phyloP scores from a whole-genome alignment of 805 yeast genomes.

The Jamesozyma jinghongensis region DNA sequence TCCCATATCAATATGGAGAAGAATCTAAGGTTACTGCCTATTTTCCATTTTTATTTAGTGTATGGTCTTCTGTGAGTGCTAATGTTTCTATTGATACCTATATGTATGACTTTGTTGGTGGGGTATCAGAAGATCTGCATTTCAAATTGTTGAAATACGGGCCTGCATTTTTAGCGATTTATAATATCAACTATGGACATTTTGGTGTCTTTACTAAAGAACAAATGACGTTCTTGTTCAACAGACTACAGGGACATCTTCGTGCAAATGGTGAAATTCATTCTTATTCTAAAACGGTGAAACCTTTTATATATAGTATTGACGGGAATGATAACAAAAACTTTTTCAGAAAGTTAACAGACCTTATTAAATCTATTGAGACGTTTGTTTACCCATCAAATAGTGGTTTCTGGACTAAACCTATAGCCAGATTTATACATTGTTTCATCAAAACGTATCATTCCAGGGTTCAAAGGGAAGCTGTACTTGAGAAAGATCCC shows the following conservation, averaged over 20 bases:
- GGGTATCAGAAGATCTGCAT: constrained; percentile 44
- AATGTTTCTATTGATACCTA: constrained; percentile 50
- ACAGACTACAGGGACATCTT: constrained; percentile 39
- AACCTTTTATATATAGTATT: constrained; percentile 45
- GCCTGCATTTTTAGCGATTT: constrained; percentile 2
- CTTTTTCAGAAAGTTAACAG: constrained; percentile 42
- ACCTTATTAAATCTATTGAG: constrained; percentile 57
- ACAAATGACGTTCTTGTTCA: constrained; percentile 55
- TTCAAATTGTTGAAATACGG: constrained; percentile 17
- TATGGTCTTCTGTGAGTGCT: constrained; percentile 54
- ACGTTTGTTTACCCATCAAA: constrained; percentile 91
- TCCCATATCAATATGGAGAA: constrained; percentile 38
- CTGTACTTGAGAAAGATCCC: constrained; percentile 16
- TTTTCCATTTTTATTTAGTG: constrained; percentile 57
- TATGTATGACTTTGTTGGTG: constrained; percentile 55
- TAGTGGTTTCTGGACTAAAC: constrained; percentile 75
- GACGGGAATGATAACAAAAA: constrained; percentile 39
- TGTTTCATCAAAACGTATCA: constrained; percentile 53
- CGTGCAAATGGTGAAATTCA: constrained; percentile 32
- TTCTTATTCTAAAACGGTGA: constrained; percentile 42
- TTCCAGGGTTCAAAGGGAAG: constrained; percentile 43
- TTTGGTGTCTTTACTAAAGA: constrained; percentile 56
- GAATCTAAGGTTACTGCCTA: constrained; percentile 42
- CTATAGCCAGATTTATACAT: constrained; percentile 57
- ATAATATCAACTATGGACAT: constrained; percentile 30